Conservation (phyloP, 2,329 filamentous ascomycete genomes). For the Amauroascus verrucosus region DNA sequence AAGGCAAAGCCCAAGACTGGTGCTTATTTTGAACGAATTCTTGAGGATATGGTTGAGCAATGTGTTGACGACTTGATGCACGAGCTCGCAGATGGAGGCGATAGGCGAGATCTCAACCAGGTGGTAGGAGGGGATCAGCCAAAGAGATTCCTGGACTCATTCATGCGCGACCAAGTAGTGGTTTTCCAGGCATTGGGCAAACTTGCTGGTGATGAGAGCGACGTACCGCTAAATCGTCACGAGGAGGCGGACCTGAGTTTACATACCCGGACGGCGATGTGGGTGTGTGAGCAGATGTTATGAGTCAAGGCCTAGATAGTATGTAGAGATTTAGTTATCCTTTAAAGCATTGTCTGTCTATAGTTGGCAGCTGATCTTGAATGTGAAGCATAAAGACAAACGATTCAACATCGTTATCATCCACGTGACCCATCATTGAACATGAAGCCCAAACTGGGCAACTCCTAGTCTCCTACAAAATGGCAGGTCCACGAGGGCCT, state of each 20-base stretch:
- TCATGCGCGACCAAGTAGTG: conserved; percentile 49
- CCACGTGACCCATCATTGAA: not conserved
- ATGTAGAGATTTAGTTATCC: no score
- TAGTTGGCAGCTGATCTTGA: no score
- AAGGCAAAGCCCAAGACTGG: not conserved
- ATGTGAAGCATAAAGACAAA: no score
- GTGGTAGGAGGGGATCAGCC: not conserved
- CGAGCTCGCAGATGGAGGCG: conserved; percentile 36
- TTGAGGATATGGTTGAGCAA: conserved; percentile 32
- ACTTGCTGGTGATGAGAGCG: conserved; percentile 7
- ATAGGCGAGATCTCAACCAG: not conserved
- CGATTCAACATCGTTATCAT: no score
- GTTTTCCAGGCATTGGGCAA: conserved; percentile 48
- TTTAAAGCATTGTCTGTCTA: no score
- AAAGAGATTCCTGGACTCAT: conserved; percentile 42
- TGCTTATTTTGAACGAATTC: conserved; percentile 18
- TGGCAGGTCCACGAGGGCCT: not conserved
- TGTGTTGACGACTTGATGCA: conserved; percentile 37
- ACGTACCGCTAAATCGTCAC: not conserved
- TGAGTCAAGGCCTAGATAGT: conserved; percentile 8
- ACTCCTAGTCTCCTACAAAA: not conserved
- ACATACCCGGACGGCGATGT: conserved; percentile 36
- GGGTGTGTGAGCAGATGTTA: conserved; percentile 36
- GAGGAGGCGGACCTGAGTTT: conserved; percentile 25
- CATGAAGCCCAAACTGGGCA: not conserved